Base-by-base conservation (phyloP, 2,329 filamentous ascomycete species). In the Fusarium incarnatum region DNA sequence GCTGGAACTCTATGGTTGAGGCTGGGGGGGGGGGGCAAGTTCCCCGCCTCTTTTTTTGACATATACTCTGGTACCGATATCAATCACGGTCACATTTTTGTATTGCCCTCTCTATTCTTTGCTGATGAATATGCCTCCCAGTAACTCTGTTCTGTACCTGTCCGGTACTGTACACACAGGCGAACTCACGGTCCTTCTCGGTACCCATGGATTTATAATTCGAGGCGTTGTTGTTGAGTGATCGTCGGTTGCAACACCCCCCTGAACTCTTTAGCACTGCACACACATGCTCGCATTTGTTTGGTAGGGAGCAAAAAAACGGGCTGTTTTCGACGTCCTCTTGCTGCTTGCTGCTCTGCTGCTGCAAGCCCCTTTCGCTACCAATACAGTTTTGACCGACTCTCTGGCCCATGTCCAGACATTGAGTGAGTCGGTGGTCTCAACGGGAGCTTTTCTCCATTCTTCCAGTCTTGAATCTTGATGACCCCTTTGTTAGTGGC, bases 231-330 rank as follows among this genome's bases (percentile, higher is more conserved):
- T 62, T 56, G 53, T 70, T 50, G 67, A 70, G 49, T 42, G 56
- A 70, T 70, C 67, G 67, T 56, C 22, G 49, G 62, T 37, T 67
- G 57, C 57, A 59, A 67, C 62, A 70, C 67, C 50, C 56, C 65
- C 64, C 66, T 61, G 60, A 65, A 65, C 65, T 68, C 50, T 64
- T 60, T 46, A 54, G 46, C 62, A 70, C 65, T 49, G 46, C 62
- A 70, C 65, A 60, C 61, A 54, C 37, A 42, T n/a, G 34, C 34
- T 37, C 44, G 28, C 60, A 42, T 52, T 61, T 64, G 56, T 25
- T 60, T 41, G 16, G 27, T 48, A 30, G 50, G 27, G 55, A 50
- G 20, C 45, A 67, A 42, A 57, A 28, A 53, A 47, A 58, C 32
- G 58, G 53, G 15, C n/a, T 56, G 59, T 47, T 44, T 58, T 60